Evolutionary conservation across 164 flowering plant genomes (phyloP), one percentile per base, ranked within the genome.

Genomic region (Annona cherimola): DNA sequence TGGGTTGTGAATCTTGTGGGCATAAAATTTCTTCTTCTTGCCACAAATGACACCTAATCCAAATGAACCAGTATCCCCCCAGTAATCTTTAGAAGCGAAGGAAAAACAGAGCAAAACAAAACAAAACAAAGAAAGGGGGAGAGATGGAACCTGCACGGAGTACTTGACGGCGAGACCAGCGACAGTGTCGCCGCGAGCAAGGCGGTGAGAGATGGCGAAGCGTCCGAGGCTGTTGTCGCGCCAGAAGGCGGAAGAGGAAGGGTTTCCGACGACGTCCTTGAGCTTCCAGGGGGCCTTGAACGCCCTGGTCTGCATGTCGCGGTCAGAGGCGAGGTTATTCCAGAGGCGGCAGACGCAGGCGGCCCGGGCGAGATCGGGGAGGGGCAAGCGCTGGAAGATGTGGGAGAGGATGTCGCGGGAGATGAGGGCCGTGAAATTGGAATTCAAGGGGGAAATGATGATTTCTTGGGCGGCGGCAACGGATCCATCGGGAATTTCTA

Each of bases 81-180:
- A 26, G 35, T 26, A 26, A 26, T 26, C 35, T 26, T 26, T 26
- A 26, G 35, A 1, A 26, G 35, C 35, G 35, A 26, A 26, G 35
- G 35, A 26, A 26, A 26, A 26, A 26, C 1, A 26, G 35, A 26
- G 35, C 0, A 0, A 26, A 26, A 26, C 35, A 26, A 26, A 26
- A 26, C 35, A 26, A 26, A 26, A 26, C 35, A 26, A 26, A 26
- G 35, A 1, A 26, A 26, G 35, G 35, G 35, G 35, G 35, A 26
- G 35, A 20, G 42, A 26, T 1, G n/a, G 64, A 5, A 94, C 98
- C 96, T 94, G 99, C 73, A 92, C 97, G 7, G 89, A 85, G 76
- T 92, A 94, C 78, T 89, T 92, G 35, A 94, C 92, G 18, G 98
- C 99, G 42, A 94, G 98, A 71, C 97, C 82, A 12, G 97, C 86